Conservation (phyloP, 1,284 basidiomycete species). For the Amylostereum chailletii region DNA sequence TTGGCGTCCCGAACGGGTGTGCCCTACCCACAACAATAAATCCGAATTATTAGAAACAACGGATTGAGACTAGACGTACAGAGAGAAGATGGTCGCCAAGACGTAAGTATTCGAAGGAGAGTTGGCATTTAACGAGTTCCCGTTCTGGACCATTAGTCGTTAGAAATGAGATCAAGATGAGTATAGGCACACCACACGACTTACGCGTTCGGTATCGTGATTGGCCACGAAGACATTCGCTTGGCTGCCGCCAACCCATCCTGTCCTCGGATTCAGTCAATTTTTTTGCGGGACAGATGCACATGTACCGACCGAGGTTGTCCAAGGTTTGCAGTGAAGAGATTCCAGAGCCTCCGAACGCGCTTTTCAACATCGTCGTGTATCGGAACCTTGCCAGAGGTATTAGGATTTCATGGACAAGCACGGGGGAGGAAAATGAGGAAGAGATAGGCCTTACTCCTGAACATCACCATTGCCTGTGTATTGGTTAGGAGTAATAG, state of each 20-base stretch:
- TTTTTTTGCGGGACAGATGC: background rate
- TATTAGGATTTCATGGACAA: no score
- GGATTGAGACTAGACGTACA: slow-evolving; percentile 11
- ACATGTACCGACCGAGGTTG: slow-evolving; percentile 12
- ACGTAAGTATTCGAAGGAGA: slow-evolving; percentile 27
- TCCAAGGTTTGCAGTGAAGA: slow-evolving; percentile 17
- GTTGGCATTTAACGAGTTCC: slow-evolving; percentile 22
- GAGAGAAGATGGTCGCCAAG: slow-evolving; percentile 26
- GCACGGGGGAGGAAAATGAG: background rate
- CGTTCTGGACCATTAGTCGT: slow-evolving; percentile 12
- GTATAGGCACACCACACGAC: background rate
- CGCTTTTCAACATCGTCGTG: slow-evolving; percentile 17
- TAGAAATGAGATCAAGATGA: background rate
- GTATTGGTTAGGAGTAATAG: slow-evolving; percentile 18
- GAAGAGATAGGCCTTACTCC: background rate
- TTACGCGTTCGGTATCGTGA: slow-evolving; percentile 28
- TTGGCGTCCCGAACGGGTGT: slow-evolving; percentile 31
- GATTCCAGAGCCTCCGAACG: slow-evolving; percentile 19
- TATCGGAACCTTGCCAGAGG: slow-evolving; percentile 20
- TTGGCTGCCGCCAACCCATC: slow-evolving; percentile 18
- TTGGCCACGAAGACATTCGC: slow-evolving; percentile 31
- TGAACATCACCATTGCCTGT: slow-evolving; percentile 13
- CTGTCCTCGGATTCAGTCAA: slow-evolving; percentile 6
- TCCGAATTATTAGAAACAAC: background rate
- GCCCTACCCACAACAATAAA: slow-evolving; percentile 14